phyloP scores from a whole-genome alignment of 331 rosid species.

The Malus hybrid region DNA sequence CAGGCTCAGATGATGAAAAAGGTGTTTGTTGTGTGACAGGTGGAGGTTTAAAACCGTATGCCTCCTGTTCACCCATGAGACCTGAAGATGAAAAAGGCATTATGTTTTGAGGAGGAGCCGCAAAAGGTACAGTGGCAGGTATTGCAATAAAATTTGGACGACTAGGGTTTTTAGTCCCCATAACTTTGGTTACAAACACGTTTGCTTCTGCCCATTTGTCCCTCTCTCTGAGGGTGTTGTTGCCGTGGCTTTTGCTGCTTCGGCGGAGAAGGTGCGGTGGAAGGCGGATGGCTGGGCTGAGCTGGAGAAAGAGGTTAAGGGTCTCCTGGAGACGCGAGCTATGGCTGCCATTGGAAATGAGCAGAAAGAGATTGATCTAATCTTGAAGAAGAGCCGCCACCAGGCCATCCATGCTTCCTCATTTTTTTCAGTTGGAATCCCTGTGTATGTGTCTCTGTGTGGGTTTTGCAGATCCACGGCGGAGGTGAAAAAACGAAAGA shows the following conservation, averaged over 20 bases:
- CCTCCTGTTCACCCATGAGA: conserved; percentile 35
- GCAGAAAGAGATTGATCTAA: too few relatives aligned
- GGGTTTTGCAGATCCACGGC: too few relatives aligned
- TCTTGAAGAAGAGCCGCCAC: too few relatives aligned
- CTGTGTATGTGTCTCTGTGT: too few relatives aligned
- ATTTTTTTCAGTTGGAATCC: too few relatives aligned
- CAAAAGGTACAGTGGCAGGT: conserved; percentile 49
- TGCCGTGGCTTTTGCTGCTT: conserved; percentile 35
- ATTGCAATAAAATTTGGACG: conserved; percentile 59
- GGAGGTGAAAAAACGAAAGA: too few relatives aligned
- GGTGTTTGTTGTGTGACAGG: conserved; percentile 35
- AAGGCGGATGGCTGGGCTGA: conserved; percentile 19
- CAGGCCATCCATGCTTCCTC: too few relatives aligned
- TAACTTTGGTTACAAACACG: conserved; percentile 23
- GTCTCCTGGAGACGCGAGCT: conserved; percentile 1
- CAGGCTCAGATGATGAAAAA: conserved; percentile 60
- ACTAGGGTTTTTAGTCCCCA: conserved; percentile 90
- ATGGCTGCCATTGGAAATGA: too few relatives aligned
- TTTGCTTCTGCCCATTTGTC: too few relatives aligned
- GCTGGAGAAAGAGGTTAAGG: conserved; percentile 29
- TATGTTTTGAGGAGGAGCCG: conserved; percentile 38
- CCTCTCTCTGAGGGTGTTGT: conserved; percentile 28
- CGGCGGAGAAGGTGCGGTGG: conserved; percentile 44
- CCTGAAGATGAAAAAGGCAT: conserved; percentile 41
- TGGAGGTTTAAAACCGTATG: conserved; percentile 49